Base-by-base conservation (phyloP, 1,284 basidiomycete species). In the Malassezia arunalokei region DNA sequence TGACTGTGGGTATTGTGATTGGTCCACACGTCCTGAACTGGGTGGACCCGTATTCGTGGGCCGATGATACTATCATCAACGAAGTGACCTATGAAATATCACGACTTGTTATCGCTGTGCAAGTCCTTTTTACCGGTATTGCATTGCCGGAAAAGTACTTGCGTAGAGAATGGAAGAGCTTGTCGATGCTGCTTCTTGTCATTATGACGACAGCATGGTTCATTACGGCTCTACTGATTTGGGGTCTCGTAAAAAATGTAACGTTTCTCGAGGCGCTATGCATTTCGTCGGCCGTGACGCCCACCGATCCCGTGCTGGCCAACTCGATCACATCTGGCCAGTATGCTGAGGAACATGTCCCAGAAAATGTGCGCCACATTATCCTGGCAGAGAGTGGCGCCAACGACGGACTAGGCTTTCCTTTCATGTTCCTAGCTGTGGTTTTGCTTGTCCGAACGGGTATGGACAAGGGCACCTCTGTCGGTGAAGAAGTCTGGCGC, bases 161-260 rank as follows among this genome's bases (percentile, higher is more conserved):
- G 2, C 61, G 60, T 56, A 62, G 61, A 37, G 63, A 73, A 24
- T 65, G 57, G 49, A 42, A 63, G 28, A 74, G 72, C 7, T 63
- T 76, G 31, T 41, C 44, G 33, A 64, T 75, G 7, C 58, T 76
- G 33, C 63, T 76, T 7, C 47, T 71, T 7, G 62, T 65, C 1
- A 65, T 76, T 52, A 76, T 76, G 75, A 75, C 73, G 2, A 68
- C 61, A 8, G 73, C 70, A 15, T 76, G 75, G 75, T 73, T 76
- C 46, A 57, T 71, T 12, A 66, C 68, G 1, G 74, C 68, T 0
- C 55, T 72, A 5, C 61, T 76, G 39, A 62, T 76, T 41, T 69
- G 66, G 59, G 71, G 60, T 2, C 50, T 76, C 17, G 63, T 76
- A 24, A 70, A 68, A 8, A 49, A 58, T 28, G 49, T 76, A 33